phyloP scores from a whole-genome alignment of 768 basidiomycete species.

The Strobilomyces confusus region DNA sequence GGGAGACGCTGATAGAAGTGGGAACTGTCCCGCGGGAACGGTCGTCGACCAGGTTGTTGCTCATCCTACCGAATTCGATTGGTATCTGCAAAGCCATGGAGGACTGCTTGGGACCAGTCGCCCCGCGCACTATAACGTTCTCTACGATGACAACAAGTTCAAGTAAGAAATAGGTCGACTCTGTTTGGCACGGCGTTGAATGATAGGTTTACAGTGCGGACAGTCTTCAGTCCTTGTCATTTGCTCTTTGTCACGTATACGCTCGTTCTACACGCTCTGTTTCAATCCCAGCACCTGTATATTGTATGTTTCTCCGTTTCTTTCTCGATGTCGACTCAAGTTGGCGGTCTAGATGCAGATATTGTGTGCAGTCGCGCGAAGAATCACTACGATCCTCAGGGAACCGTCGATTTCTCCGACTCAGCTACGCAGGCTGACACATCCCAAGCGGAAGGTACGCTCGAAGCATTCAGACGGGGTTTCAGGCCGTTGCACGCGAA shows the following conservation, averaged over 20 bases:
- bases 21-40: conserved; percentile 74
- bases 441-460: conserved; percentile 36
- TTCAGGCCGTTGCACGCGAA: conserved; percentile 56
- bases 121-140: conserved; percentile 51
- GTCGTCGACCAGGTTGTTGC: conserved; percentile 69
- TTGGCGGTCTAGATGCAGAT: conserved; percentile 61
- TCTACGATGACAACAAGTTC: conserved; percentile 54
- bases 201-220: conserved; percentile 44
- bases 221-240: conserved; percentile 65
- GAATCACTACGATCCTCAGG: conserved; percentile 71
- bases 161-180: conserved; percentile 33
- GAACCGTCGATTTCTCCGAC: conserved; percentile 56
- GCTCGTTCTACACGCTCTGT: conserved; percentile 78
- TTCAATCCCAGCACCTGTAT: conserved; percentile 79
- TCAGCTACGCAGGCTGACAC: conserved; percentile 47
- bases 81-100: conserved; percentile 73
- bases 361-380: conserved; percentile 74
- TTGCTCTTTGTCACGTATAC: conserved; percentile 77
- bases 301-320: conserved; percentile 42
- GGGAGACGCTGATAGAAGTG: conserved; percentile 56
- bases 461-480: conserved; percentile 46
- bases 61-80: conserved; percentile 73
- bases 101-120: conserved; percentile 75
- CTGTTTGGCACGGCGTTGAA: conserved; percentile 3
- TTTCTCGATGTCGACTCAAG: neutral